phyloP scores from a whole-genome alignment of 2,329 filamentous ascomycete species.

The Juglanconis sp. region DNA sequence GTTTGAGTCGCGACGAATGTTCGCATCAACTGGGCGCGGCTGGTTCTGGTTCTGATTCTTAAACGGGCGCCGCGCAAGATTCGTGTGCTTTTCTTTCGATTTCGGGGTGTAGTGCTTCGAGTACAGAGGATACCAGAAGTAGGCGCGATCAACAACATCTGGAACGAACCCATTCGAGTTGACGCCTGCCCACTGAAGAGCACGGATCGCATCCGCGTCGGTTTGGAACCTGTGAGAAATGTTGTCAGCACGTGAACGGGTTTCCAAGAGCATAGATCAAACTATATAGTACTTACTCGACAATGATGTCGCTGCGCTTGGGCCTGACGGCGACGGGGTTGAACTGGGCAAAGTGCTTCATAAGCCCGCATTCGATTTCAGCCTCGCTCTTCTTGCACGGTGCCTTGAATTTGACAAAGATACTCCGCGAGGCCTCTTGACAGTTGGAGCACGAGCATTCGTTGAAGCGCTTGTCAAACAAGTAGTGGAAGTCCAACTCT shows the following conservation, averaged over 20 bases:
- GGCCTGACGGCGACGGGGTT: background rate
- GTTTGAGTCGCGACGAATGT: slow-evolving; percentile 8
- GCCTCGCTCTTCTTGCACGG: too few species aligned
- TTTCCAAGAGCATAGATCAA: background rate
- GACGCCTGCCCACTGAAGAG: background rate
- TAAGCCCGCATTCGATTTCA: background rate
- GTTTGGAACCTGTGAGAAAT: slow-evolving; percentile 1
- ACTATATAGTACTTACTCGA: background rate
- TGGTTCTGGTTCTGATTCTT: background rate
- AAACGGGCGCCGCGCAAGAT: background rate
- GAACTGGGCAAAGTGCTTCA: slow-evolving; percentile 1
- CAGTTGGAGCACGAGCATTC: slow-evolving; percentile 10
- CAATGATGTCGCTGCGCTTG: background rate
- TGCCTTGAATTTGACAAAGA: background rate
- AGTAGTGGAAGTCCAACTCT: background rate
- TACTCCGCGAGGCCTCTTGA: background rate
- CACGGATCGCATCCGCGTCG: slow-evolving; percentile 7
- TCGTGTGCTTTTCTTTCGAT: background rate
- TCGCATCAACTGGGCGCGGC: background rate
- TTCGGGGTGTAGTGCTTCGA: slow-evolving; percentile 12
- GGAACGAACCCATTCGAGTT: background rate
- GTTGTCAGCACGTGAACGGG: background rate
- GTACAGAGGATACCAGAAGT: slow-evolving; percentile 12
- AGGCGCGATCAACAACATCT: background rate
- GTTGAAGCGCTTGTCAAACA: background rate